Base-by-base conservation (phyloP, 305 asterid genomes). In the Rubia peregrina region DNA sequence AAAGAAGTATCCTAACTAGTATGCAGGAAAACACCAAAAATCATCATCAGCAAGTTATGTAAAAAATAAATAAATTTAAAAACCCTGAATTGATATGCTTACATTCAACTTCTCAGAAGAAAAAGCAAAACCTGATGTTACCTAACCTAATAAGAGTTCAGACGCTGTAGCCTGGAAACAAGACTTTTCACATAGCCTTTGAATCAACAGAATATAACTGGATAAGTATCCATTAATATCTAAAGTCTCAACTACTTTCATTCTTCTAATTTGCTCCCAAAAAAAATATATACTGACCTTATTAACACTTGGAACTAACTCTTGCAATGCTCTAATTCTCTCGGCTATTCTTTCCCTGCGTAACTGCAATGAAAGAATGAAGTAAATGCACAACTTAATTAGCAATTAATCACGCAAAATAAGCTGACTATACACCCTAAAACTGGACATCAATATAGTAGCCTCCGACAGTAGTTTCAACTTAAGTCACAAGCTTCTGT, bases 291-390 rank as follows among this genome's bases (percentile, higher is more conserved):
- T 59, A 72, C 85, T 64, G 43, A 91, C 99, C 98, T 94, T 94
- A 89, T 94, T 94, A 72, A 94, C 98, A 84, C 83, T 91, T 69
- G 99, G 99, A 82, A 94, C 99, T 81, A 91, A 79, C 61, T 94
- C 99, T 76, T 94, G 99, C 88, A 94, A 83, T 46, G 99, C 95
- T 82, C 97, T 89, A 69, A 94, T 88, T 81, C 96, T 83, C 83
- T 94, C 99, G 9, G 98, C 98, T 78, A 94, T 94, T 76, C 90
- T 88, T 76, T 94, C 99, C 78, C 99, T 81, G 61, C 99, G 90
- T 83, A 92, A 77, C 95, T 90, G 86, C 65, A 67, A 30, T 42
- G 67, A 53, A 62, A 73, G 30, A 78, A 75, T 30, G 77, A 63
- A 41, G n/a, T 41, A 22, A 70, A 1, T 70, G 59, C 22, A 51